phyloP scores from a whole-genome alignment of 441 rosid species.

The Omphalea diandra region DNA sequence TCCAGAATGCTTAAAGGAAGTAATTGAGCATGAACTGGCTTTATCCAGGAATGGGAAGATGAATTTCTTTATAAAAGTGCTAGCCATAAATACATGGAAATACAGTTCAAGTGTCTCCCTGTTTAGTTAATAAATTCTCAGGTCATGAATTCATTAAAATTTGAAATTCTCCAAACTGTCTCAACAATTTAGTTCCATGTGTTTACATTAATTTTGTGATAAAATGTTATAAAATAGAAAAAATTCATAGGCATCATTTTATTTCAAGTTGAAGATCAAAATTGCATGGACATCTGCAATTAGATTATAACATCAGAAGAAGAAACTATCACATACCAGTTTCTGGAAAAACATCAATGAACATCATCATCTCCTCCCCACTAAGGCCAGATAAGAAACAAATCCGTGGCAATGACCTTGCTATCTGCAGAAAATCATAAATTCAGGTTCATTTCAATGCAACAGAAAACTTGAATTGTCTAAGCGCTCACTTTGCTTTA shows the following conservation, averaged over 20 bases:
- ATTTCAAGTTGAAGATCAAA: not conserved
- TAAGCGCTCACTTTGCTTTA: not conserved
- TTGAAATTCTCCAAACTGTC: not conserved
- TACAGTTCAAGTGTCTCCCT: too few relatives aligned
- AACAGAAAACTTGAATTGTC: not conserved
- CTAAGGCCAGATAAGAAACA: constrained; percentile 83
- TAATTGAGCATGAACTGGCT: too few relatives aligned
- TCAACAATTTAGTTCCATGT: not conserved
- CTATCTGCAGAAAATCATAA: constrained; percentile 36
- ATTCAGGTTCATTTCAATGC: not conserved
- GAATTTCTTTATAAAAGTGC: too few relatives aligned
- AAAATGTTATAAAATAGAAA: not conserved
- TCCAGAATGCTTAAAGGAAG: not conserved
- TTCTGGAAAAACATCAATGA: constrained; percentile 81
- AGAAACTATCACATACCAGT: constrained; percentile 41
- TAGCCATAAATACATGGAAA: too few relatives aligned
- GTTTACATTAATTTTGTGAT: not conserved
- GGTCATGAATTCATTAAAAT: not conserved
- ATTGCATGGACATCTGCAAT: not conserved
- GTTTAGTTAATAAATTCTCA: not conserved
- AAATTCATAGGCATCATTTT: not conserved
- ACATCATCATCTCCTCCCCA: constrained; percentile 96
- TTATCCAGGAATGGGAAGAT: too few relatives aligned
- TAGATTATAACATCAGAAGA: not conserved
- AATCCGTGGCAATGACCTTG: constrained; percentile 61